Conservation (phyloP, 345 rosid genomes). For the Hibiscus trionum region DNA sequence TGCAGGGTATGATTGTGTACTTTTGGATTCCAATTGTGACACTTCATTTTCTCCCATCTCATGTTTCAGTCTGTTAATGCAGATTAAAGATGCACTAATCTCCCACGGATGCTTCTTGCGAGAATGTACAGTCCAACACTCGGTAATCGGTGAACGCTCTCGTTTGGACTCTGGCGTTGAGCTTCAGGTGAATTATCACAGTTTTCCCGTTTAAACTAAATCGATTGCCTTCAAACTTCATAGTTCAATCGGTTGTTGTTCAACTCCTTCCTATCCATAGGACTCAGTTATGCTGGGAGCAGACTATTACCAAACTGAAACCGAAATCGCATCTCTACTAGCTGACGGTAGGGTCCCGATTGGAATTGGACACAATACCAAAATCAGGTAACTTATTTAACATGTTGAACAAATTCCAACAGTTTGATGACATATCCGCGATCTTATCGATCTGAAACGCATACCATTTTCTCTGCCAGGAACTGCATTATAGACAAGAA, state of each 20-base stretch:
- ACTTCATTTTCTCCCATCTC: conserved; percentile 13
- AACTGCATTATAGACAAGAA: conserved; percentile 96
- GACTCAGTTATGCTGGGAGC: conserved; percentile 91
- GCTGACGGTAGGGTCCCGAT: conserved; percentile 85
- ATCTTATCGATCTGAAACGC: neutral
- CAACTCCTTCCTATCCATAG: conserved; percentile 26
- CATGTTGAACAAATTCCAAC: neutral
- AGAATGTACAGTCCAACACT: conserved; percentile 64
- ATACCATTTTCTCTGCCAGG: conserved; percentile 31
- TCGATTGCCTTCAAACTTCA: neutral
- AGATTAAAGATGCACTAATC: conserved; percentile 76
- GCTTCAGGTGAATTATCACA: conserved; percentile 46
- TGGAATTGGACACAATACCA: conserved; percentile 76
- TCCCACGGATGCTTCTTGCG: conserved; percentile 96
- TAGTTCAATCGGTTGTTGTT: neutral
- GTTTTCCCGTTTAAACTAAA: neutral
- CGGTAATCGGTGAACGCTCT: conserved; percentile 85
- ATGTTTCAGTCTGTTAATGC: conserved; percentile 13
- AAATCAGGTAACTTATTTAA: conserved; percentile 47
- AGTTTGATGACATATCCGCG: neutral
- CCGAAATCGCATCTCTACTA: conserved; percentile 81
- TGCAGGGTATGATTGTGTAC: conserved; percentile 46
- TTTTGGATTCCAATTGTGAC: neutral
- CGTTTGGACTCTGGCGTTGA: conserved; percentile 84
- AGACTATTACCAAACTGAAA: conserved; percentile 84